Evolutionary conservation across 2,329 filamentous ascomycete species (phyloP).

Genomic region (Thelonectria blattea): DNA sequence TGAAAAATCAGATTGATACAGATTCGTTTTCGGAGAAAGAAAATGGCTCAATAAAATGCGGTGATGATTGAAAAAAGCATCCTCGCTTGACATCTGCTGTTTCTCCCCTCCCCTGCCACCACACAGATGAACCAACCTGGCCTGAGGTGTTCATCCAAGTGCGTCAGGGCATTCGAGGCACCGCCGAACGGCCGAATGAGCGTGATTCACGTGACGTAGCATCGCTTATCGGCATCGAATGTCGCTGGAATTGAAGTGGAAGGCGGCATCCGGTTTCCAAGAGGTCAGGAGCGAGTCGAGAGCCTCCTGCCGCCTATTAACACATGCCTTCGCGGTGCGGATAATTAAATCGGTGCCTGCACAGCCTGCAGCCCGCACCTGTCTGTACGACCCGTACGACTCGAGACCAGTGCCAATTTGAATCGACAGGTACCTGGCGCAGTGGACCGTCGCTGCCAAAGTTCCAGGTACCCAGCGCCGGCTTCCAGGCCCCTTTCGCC

Average conservation of each 20-base stretch:
- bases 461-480: neutral
- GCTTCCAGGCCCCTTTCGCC: constrained; percentile 6
- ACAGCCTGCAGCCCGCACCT: neutral
- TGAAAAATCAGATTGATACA: constrained; percentile 1
- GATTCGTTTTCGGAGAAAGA: neutral
- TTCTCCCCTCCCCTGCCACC: neutral
- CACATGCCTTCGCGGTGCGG: no score
- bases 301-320: constrained; percentile 28
- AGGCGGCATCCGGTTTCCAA: neutral
- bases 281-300: neutral
- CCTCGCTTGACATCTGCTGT: neutral
- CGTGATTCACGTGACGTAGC: constrained; percentile 28
- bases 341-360: constrained; percentile 15
- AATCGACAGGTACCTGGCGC: constrained; percentile 19
- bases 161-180: neutral
- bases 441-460: constrained; percentile 21
- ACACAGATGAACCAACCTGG: neutral
- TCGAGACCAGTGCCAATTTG: no score
- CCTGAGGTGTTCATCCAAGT: constrained; percentile 2
- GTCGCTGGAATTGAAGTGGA: neutral
- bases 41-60: neutral
- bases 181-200: neutral
- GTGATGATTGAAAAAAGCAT: neutral
- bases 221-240: neutral
- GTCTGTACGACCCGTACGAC: no score